Evolutionary conservation across 148 eudicot genomes (phyloP).

Genomic region (Fagopyrum esculentum): DNA sequence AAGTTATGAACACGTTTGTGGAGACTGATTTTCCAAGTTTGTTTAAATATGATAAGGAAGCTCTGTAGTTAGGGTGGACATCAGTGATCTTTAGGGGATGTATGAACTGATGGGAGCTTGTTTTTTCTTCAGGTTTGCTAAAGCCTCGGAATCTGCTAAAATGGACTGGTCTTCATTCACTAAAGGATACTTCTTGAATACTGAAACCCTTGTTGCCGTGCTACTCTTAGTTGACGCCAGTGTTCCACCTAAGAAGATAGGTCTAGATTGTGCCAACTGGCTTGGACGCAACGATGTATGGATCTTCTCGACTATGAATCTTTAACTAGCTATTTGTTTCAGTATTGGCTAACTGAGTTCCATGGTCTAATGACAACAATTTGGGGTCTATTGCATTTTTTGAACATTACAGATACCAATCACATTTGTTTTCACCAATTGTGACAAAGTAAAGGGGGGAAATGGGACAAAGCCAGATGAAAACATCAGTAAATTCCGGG

Average conservation of each 20-base stretch:
- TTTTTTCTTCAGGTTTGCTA: slow-evolving; percentile 61
- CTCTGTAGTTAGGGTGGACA: not conserved
- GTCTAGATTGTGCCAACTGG: slow-evolving; percentile 98
- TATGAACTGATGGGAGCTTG: not conserved
- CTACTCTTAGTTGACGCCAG: slow-evolving; percentile 89
- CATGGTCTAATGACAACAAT: not conserved
- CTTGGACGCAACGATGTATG: slow-evolving; percentile 87
- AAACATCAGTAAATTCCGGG: slow-evolving; percentile 62
- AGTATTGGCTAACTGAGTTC: not conserved
- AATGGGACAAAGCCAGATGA: slow-evolving; percentile 79
- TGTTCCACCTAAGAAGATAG: slow-evolving; percentile 94
- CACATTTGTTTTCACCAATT: slow-evolving; percentile 90
- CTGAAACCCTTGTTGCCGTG: slow-evolving; percentile 73
- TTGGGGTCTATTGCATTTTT: not conserved
- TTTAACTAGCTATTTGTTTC: not conserved
- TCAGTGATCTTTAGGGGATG: not conserved
- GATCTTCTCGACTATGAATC: not conserved
- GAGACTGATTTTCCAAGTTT: not conserved
- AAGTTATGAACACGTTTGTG: not conserved
- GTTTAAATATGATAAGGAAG: not conserved
- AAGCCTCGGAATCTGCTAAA: slow-evolving; percentile 84
- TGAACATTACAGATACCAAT: slow-evolving; percentile 53
- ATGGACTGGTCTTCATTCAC: slow-evolving; percentile 99
- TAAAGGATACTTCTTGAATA: slow-evolving; percentile 88
- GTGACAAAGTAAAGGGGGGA: slow-evolving; percentile 68